A percentile compares a stretch with the other conserved stretches of the same genome.
Evolutionary conservation across 176 grass and related monocot genomes (phyloP).

Genomic region (Bolboschoenus planiculmis): DNA sequence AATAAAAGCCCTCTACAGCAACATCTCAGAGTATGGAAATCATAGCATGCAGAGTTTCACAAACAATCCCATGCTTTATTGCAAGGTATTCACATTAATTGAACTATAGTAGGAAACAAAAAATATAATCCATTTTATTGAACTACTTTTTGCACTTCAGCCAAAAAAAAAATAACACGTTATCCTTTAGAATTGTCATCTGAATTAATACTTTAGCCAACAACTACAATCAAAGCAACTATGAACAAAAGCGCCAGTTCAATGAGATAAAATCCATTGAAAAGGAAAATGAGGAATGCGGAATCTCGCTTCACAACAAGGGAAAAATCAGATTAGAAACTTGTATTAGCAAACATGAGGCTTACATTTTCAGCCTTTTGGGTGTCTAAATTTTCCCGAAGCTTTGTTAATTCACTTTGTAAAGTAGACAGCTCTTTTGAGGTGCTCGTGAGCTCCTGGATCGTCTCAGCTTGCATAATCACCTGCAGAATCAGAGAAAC

Average conservation of each 20-base stretch:
- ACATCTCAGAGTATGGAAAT: not conserved
- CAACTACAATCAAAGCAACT: not conserved
- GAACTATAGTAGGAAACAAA: not conserved
- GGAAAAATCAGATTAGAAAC: not conserved
- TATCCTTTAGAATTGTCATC: not conserved
- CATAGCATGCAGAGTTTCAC: not conserved
- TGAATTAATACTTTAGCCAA: not conserved
- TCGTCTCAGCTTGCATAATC: slow-evolving; percentile 91
- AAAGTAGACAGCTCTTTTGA: slow-evolving; percentile 81
- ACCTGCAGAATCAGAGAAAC: slow-evolving; percentile 46
- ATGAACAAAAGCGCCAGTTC: not conserved
- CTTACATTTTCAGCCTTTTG: slow-evolving; percentile 85
- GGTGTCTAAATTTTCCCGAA: slow-evolving; percentile 64
- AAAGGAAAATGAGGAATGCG: not conserved
- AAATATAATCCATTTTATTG: not conserved
- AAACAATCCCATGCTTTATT: not conserved
- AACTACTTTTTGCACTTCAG: not conserved
- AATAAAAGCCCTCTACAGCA: not conserved
- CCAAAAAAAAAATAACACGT: not conserved
- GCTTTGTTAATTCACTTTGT: slow-evolving; percentile 61
- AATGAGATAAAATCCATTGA: not conserved
- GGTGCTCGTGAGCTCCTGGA: slow-evolving; percentile 92
- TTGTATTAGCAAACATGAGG: not conserved
- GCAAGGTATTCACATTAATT: not conserved
- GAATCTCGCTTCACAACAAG: not conserved